These are phyloP conservation scores for Trametes pubescens DNA, from an alignment of 1,284 basidiomycete genomes.

Conservation along the genomic window DNA sequence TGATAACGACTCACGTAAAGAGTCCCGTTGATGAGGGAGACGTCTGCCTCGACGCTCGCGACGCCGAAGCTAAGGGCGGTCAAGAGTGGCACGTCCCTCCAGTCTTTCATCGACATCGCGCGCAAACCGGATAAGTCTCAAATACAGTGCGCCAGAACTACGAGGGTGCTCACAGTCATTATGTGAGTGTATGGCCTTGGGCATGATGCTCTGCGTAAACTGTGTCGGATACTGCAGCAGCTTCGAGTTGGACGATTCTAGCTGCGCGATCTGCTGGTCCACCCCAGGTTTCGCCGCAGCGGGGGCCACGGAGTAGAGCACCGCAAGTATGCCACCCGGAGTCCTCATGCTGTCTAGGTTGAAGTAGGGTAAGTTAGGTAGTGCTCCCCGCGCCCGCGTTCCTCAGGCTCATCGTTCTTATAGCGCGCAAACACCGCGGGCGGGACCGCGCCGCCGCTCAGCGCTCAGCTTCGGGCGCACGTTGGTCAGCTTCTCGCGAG, in stretches of 20 bases:
- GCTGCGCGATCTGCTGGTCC: slow-evolving; percentile 47
- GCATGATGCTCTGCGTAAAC: slow-evolving; percentile 59
- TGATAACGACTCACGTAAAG: slow-evolving; percentile 48
- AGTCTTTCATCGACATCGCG: slow-evolving; percentile 46
- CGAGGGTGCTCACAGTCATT: slow-evolving; percentile 55
- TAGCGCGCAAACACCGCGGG: neutral
- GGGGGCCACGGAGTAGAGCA: slow-evolving; percentile 8
- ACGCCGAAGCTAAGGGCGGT: slow-evolving; percentile 59
- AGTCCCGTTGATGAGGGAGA: slow-evolving; percentile 56
- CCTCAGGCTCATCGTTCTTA: neutral
- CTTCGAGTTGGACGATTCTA: slow-evolving; percentile 53
- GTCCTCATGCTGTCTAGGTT: slow-evolving; percentile 13
- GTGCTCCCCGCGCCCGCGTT: too few relatives aligned
- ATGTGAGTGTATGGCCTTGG: slow-evolving; percentile 61
- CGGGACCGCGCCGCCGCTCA: neutral
- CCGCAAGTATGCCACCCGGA: neutral
- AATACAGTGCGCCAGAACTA: neutral
- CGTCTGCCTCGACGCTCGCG: slow-evolving; percentile 63
- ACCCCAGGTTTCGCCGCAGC: slow-evolving; percentile 41
- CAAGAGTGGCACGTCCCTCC: slow-evolving; percentile 60
- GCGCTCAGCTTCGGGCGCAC: slow-evolving; percentile 19
- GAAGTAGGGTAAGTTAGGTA: too few relatives aligned
- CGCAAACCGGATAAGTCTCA: too few relatives aligned
- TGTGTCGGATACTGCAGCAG: slow-evolving; percentile 57
- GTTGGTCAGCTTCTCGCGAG: slow-evolving; percentile 14